Evolutionary conservation across 2,329 filamentous ascomycete genomes (phyloP).

Genomic region (Malbranchea zuffiana): DNA sequence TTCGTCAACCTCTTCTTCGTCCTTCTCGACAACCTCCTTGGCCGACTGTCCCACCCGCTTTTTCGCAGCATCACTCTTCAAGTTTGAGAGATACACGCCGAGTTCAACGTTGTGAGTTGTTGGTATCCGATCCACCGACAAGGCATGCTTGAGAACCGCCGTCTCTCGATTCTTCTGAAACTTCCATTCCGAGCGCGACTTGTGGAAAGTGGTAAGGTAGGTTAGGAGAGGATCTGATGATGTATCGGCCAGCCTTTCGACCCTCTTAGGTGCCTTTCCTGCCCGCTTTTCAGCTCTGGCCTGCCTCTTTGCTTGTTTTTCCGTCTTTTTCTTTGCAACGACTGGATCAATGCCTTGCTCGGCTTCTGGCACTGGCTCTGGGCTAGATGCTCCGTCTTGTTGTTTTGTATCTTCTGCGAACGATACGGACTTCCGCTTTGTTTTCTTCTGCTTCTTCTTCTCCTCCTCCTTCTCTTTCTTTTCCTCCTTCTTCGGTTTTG

Average conservation of each 20-base stretch:
- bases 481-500: conserved; percentile 15
- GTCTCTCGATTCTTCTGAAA: conserved; percentile 93
- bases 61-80: conserved; percentile 64
- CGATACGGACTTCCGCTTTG: conserved; percentile 47
- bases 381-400: conserved; percentile 37
- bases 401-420: conserved; percentile 54
- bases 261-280: background rate
- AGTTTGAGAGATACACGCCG: conserved; percentile 64
- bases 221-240: conserved; percentile 48
- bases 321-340: conserved; percentile 15
- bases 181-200: conserved; percentile 65
- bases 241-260: conserved; percentile 6
- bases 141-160: conserved; percentile 70
- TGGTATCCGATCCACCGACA: conserved; percentile 61
- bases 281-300: conserved; percentile 10
- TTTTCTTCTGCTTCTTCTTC: conserved; percentile 12
- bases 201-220: conserved; percentile 68
- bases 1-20: conserved; percentile 21
- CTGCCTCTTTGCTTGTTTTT: conserved; percentile 12
- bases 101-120: conserved; percentile 57
- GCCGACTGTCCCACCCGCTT: conserved; percentile 55
- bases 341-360: conserved; percentile 18
- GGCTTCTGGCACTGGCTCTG: conserved; percentile 8
- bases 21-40: conserved; percentile 43
- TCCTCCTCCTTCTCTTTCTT: conserved; percentile 15